Conservation (phyloP, 257 asterid species). For the Lycium ferocissimum region DNA sequence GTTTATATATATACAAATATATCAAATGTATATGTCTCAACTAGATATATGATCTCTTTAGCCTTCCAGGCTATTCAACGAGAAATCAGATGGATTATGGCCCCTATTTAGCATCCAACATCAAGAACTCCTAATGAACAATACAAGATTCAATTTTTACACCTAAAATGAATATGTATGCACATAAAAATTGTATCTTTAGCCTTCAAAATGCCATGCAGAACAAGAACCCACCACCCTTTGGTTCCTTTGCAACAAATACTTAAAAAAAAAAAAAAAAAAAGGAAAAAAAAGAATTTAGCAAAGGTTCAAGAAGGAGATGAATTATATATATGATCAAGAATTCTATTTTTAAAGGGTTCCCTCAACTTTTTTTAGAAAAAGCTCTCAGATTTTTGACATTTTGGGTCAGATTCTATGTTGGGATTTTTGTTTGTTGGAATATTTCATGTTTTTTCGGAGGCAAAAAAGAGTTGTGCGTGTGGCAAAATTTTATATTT, state of each 20-base stretch:
- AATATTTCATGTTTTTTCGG: constrained; percentile 58
- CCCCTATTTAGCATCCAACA: constrained; percentile 47
- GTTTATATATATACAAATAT: no score
- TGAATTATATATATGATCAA: constrained; percentile 23
- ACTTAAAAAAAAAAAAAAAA: not conserved
- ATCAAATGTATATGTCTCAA: not conserved
- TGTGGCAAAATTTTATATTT: constrained; percentile 26
- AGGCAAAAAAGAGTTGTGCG: constrained; percentile 45
- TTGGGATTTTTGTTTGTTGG: constrained; percentile 75
- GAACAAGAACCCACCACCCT: constrained; percentile 44
- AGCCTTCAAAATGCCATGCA: constrained; percentile 28
- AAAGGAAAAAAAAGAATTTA: not conserved
- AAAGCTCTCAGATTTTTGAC: constrained; percentile 31
- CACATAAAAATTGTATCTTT: not conserved
- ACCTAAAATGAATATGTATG: constrained; percentile 20
- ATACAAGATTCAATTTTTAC: constrained; percentile 26
- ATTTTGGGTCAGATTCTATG: constrained; percentile 48
- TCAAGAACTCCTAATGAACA: constrained; percentile 52
- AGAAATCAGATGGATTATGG: constrained; percentile 24
- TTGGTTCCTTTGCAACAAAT: constrained; percentile 21
- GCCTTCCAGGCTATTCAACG: not conserved
- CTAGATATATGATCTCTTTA: not conserved
- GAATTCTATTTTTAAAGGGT: not conserved
- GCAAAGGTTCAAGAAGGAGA: constrained; percentile 30
- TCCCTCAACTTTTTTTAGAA: not conserved